These are phyloP conservation scores for Mycothermus thermophilus DNA, from an alignment of 495 filamentous ascomycete species.

Conservation along the genomic window DNA sequence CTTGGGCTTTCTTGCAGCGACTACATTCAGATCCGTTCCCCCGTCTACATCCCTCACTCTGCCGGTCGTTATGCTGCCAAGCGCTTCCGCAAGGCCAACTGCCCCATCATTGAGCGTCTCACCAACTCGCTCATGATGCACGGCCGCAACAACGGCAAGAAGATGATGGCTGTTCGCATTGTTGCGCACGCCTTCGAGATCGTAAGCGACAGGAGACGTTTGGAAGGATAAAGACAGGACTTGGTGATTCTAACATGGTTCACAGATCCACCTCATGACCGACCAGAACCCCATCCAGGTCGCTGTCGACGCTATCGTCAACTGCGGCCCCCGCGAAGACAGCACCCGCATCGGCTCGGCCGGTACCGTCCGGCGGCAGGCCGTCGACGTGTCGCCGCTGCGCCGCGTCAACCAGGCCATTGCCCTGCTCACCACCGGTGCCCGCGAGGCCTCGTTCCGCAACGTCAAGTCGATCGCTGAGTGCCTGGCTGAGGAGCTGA, in stretches of 20 bases:
- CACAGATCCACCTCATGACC: constrained; percentile 98
- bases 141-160: constrained; percentile 99
- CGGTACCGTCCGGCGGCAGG: constrained; percentile 98
- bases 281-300: constrained; percentile 99
- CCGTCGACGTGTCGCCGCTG: constrained; percentile 98
- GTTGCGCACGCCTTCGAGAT: constrained; percentile 99
- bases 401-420: constrained; percentile 99
- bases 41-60: constrained; percentile 97
- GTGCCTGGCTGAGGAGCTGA: constrained; percentile 98
- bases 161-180: constrained; percentile 99
- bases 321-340: constrained; percentile 99
- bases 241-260: constrained; percentile 4
- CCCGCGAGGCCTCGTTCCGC: constrained; percentile 92
- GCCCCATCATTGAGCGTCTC: constrained; percentile 99
- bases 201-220: constrained; percentile 41
- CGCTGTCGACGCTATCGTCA: constrained; percentile 98
- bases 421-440: constrained; percentile 91
- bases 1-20: constrained; percentile 56
- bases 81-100: constrained; percentile 99
- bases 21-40: constrained; percentile 97
- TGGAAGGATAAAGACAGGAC: neutral
- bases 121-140: constrained; percentile 99
- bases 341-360: constrained; percentile 97
- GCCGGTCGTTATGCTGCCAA: constrained; percentile 97
- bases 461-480: constrained; percentile 98